phyloP scores from a whole-genome alignment of 78 protist genomes.

The Isochrysis galbana region DNA sequence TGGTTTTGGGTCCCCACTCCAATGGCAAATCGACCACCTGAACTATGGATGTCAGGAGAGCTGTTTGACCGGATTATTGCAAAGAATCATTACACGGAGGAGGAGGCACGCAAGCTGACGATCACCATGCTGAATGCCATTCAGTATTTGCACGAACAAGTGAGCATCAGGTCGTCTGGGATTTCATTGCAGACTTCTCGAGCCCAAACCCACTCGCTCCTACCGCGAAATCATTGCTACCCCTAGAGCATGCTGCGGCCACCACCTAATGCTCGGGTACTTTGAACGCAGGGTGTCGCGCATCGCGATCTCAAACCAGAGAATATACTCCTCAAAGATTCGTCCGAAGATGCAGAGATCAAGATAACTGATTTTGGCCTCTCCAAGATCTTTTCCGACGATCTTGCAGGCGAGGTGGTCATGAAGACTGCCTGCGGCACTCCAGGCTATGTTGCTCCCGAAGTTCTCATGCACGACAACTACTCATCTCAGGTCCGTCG shows the following conservation, averaged over 20 bases:
- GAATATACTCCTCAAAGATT: neutral
- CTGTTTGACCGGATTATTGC: neutral
- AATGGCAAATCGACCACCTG: too few species aligned
- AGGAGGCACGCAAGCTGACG: neutral
- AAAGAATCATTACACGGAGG: neutral
- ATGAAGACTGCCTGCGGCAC: constrained; percentile 45
- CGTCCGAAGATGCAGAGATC: neutral
- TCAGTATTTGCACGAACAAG: neutral
- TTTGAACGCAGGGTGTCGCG: too few species aligned
- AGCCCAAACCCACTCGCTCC: too few species aligned
- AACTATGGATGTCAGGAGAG: too few species aligned
- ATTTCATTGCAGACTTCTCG: too few species aligned
- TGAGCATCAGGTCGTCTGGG: too few species aligned
- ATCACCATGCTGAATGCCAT: neutral
- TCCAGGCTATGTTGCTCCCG: constrained; percentile 52
- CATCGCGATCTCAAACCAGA: constrained; percentile 34
- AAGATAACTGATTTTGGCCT: constrained; percentile 50
- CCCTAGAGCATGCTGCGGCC: too few species aligned
- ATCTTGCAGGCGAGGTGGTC: neutral
- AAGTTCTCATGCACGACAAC: constrained; percentile 16
- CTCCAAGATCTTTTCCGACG: neutral
- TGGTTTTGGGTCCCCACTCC: too few species aligned
- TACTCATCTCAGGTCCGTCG: neutral
- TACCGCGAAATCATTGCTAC: too few species aligned
- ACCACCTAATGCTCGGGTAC: too few species aligned